Base-by-base conservation (phyloP, 1,139 yeast genomes). In the Taphrina confusa region DNA sequence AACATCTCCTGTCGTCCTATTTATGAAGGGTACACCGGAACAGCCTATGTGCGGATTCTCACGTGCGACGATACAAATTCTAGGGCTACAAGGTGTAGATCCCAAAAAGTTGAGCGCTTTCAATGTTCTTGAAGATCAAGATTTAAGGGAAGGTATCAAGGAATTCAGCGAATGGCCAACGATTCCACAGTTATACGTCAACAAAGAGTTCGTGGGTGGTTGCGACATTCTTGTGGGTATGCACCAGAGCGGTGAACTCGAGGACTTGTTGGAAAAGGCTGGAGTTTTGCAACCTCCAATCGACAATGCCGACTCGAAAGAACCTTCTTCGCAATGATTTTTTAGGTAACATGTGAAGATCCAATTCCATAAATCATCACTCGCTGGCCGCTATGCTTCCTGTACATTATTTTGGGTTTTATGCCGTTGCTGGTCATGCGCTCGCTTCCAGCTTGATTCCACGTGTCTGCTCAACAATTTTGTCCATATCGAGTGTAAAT, bases 1-100 rank as follows among this genome's bases (percentile, higher is more conserved):
- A 16, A 28, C 54, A 6, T 46, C 60, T 3, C 96, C 96, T 16
- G 97, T 92, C 12, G 98, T 94, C 9, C 78, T 94, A 33, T 91
- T 91, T 76, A 88, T 88, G 96, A 88, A 88, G 71, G 96, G 96
- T 9, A 94, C 98, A 0, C 99, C 99, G 1, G 97, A 91, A 70
- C 89, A 87, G 62, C 99, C 99, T 30, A 95, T 90, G 69, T 94
- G 99, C 78, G 98, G 99, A 1, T 94, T 94, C 71, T 90, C 97
- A 4, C 82, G 96, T 70, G 95, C 96, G 57, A 88, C 97, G 16
- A 91, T 94, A 67, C 94, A 89, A 71, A 81, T 90, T 52, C 80
- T 94, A 65, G 97, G 98, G 18, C 94, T 90, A 72, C 95, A 91
- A 72, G 98, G 98, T 61, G 97, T 94, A 31, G 97, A 94, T 73